phyloP scores from a whole-genome alignment of 2,329 filamentous ascomycete species.

The Didymella arachidicola region DNA sequence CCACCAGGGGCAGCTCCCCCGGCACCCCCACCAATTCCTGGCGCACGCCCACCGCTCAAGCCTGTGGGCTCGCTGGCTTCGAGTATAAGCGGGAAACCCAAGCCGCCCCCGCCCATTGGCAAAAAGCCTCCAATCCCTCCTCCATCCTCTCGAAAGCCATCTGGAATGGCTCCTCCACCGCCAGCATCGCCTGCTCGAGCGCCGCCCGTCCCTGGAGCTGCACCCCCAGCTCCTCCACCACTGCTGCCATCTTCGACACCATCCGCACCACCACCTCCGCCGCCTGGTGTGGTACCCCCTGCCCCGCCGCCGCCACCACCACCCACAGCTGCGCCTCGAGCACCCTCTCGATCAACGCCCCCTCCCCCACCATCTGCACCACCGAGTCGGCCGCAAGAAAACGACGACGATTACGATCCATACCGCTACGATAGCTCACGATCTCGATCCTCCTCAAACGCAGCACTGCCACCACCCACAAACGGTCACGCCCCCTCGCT shows the following conservation, averaged over 20 bases:
- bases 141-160: constrained; percentile 64
- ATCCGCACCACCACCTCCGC: constrained; percentile 53
- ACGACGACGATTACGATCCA: constrained; percentile 43
- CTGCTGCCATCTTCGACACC: constrained; percentile 52
- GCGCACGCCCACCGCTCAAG: constrained; percentile 66
- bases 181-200: constrained; percentile 55
- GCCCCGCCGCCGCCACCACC: constrained; percentile 41
- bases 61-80: constrained; percentile 68
- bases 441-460: constrained; percentile 36
- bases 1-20: constrained; percentile 30
- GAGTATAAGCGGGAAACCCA: constrained; percentile 65
- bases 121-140: constrained; percentile 74
- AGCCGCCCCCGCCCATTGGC: constrained; percentile 77
- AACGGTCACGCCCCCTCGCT: constrained; percentile 57
- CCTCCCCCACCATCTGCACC: constrained; percentile 38
- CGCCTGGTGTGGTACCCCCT: constrained; percentile 52
- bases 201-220: constrained; percentile 46
- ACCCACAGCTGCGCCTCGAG: constrained; percentile 45
- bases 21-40: constrained; percentile 59
- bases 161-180: constrained; percentile 55
- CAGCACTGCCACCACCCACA: constrained; percentile 61
- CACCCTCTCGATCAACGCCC: constrained; percentile 27
- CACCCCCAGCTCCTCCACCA: constrained; percentile 50
- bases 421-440: constrained; percentile 54
- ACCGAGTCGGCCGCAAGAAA: constrained; percentile 47